A percentile compares a stretch with the other conserved stretches of the same genome.
Conservation (phyloP, 768 basidiomycete species). For the Rhodotorula taiwanensis region DNA sequence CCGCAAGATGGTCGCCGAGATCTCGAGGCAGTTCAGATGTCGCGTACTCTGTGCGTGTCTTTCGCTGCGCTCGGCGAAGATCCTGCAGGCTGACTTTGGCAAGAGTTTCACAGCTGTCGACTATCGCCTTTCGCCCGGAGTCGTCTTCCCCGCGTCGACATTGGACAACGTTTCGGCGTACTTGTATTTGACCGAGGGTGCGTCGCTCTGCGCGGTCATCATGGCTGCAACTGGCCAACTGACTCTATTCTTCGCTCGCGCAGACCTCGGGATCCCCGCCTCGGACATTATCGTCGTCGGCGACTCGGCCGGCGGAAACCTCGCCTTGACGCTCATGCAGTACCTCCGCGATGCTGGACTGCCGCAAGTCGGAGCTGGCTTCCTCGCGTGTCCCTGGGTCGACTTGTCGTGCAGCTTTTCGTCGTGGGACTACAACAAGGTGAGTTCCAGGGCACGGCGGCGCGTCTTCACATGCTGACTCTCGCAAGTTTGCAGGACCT, state of each 20-base stretch:
- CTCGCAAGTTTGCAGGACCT: neutral
- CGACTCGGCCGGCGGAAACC: conserved; percentile 86
- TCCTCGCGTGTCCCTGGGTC: conserved; percentile 59
- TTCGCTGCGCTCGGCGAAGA: too few species aligned
- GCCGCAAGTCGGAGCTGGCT: conserved; percentile 72
- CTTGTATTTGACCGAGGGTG: conserved; percentile 75
- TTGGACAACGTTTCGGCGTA: conserved; percentile 80
- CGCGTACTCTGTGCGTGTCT: conserved; percentile 57
- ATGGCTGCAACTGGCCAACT: too few species aligned
- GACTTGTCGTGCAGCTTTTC: conserved; percentile 91
- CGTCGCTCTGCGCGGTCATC: conserved; percentile 56
- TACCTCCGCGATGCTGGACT: conserved; percentile 83
- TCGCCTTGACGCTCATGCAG: conserved; percentile 74
- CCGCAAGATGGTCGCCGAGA: conserved; percentile 71
- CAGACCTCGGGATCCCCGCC: conserved; percentile 22
- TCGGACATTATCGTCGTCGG: conserved; percentile 76
- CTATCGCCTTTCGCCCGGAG: conserved; percentile 71
- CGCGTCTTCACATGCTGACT: too few species aligned
- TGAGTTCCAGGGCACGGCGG: neutral
- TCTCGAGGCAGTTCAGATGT: conserved; percentile 75
- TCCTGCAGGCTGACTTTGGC: too few species aligned
- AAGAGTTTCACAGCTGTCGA: too few species aligned
- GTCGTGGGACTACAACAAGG: conserved; percentile 84
- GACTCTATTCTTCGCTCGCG: too few species aligned
- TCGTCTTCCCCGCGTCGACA: conserved; percentile 77